Conservation (phyloP, 73 alveolate genomes). For the Tetrahymena malaccensis region DNA sequence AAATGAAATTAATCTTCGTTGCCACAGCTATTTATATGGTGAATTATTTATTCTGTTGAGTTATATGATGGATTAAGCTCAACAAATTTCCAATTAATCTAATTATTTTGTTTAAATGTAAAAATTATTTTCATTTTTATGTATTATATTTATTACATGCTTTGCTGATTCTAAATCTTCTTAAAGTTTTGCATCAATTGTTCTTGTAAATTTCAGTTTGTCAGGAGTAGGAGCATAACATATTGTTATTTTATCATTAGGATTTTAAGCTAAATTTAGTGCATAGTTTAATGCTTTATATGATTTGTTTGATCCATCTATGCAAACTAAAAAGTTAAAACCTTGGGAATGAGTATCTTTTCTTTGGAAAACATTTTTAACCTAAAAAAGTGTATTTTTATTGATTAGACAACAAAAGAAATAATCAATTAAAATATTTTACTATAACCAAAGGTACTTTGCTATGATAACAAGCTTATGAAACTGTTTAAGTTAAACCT, state of each 20-base stretch:
- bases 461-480: constrained; percentile 24
- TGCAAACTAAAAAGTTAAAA: constrained; percentile 19
- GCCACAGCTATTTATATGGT: constrained; percentile 2
- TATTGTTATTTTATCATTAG: constrained; percentile 13
- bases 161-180: constrained; percentile 9
- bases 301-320: constrained; percentile 42
- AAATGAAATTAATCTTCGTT: constrained; percentile 7
- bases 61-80: constrained; percentile 9
- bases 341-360: constrained; percentile 18
- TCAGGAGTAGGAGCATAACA: constrained; percentile 41
- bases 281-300: constrained; percentile 26
- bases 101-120: background rate
- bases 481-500: constrained; percentile 21
- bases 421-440: background rate
- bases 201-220: constrained; percentile 3
- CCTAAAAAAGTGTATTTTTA: background rate
- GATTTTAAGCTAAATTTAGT: constrained; percentile 2
- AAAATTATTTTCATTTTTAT: background rate
- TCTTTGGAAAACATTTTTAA: background rate
- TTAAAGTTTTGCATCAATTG: constrained; percentile 3
- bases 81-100: constrained; percentile 27
- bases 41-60: background rate
- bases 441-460: constrained; percentile 21
- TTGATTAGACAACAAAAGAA: background rate
- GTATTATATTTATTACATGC: background rate